Evolutionary conservation across 495 filamentous ascomycete species (phyloP), one percentile per base, ranked within the genome.

Genomic region (Tuber magnatum): DNA sequence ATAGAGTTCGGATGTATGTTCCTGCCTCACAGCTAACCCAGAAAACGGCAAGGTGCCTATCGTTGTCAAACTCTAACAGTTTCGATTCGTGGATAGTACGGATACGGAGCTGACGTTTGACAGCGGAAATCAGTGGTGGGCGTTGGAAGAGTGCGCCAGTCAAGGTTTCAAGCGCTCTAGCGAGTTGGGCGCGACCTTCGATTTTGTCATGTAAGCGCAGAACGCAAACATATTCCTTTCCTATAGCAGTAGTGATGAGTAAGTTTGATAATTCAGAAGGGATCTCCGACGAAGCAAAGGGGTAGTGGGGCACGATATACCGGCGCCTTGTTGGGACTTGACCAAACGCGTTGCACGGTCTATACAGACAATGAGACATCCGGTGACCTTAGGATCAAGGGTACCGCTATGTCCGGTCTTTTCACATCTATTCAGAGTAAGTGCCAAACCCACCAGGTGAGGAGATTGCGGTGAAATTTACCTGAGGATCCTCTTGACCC

Each of bases 11-110:
- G 83, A 99, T 97, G 83, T 99, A 99, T 44, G 95, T 98, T 82
- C 95, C 95, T 76, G 95, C 95, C 85, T 99, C 95, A 84, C 95
- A 99, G 84, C 92, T 94, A 75, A 98, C 96, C 95, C 95, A 97
- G 89, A 99, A 99, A 44, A 98, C 94, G 84, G 91, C 96, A n/a
- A 99, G 88, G 82, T 97, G 93, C 76, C 95, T 90, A 74, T 98
- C 94, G 83, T 98, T 97, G 85, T 98, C 95, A 82, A 97, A 99
- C 85, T 99, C 94, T 80, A 94, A 91, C 46, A 97, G 86, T 85
- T 94, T 94, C 87, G 91, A 94, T 85, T 97, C 92, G 84, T 97
- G 91, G 81, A 98, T 97, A 18, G 95, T 97, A 84, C 95, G 90
- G 82, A 98, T 94, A 86, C 95, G 94, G 71, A 99, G 88, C 86